Percentiles rank a stretch among this genome's conserved stretches.
phyloP scores from a whole-genome alignment of 2,329 filamentous ascomycete genomes.

The Beauveria caledonica region DNA sequence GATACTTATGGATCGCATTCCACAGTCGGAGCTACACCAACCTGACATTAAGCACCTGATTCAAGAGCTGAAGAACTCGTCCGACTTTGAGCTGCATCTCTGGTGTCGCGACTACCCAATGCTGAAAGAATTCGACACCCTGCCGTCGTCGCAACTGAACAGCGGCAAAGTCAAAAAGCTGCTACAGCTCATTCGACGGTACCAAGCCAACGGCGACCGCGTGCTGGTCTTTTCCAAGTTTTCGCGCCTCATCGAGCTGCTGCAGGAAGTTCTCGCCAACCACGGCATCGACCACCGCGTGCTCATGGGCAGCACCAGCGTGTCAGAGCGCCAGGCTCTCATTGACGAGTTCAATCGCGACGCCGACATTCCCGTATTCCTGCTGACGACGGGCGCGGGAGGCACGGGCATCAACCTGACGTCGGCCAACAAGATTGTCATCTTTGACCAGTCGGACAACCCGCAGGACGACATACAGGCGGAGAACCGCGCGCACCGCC shows the following conservation, averaged over 20 bases:
- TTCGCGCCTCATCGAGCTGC: conserved; percentile 80
- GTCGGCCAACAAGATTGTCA: conserved; percentile 92
- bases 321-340: conserved; percentile 74
- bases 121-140: conserved; percentile 45
- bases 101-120: conserved; percentile 56
- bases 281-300: conserved; percentile 69
- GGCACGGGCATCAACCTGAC: conserved; percentile 97
- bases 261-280: conserved; percentile 71
- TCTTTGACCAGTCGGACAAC: conserved; percentile 96
- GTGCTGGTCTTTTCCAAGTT: conserved; percentile 92
- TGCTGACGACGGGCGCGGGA: conserved; percentile 87
- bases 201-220: conserved; percentile 73
- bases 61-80: conserved; percentile 48
- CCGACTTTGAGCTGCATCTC: conserved; percentile 57
- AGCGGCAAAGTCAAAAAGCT: conserved; percentile 82
- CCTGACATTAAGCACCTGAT: conserved; percentile 44
- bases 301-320: conserved; percentile 78
- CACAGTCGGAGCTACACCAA: conserved; percentile 44
- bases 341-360: conserved; percentile 81
- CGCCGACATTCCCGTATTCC: conserved; percentile 73
- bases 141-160: conserved; percentile 45
- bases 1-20: conserved; percentile 63
- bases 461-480: conserved; percentile 98
- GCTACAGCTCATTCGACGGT: conserved; percentile 62
- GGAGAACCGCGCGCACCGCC: conserved; percentile 90